Percentiles rank a stretch among this genome's conserved stretches.
Evolutionary conservation across 2,329 filamentous ascomycete species (phyloP).

Genomic region (Penicillium sp.): DNA sequence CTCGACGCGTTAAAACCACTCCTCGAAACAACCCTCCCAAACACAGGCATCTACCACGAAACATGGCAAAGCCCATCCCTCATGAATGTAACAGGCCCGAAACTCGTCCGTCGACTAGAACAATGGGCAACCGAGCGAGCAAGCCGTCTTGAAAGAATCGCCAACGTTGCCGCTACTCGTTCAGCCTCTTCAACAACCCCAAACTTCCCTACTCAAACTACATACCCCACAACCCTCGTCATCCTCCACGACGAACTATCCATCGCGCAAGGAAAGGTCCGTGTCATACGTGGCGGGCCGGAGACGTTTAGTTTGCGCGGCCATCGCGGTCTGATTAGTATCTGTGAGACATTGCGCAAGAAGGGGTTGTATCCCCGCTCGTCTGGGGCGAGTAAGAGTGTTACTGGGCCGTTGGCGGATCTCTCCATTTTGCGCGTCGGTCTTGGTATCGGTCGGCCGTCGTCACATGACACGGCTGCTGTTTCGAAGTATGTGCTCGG

Average conservation of each 20-base stretch:
- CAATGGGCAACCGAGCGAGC: constrained; percentile 30
- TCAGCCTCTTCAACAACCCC: background rate
- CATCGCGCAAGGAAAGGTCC: constrained; percentile 64
- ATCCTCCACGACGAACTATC: constrained; percentile 90
- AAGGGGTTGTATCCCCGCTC: constrained; percentile 35
- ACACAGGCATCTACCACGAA: constrained; percentile 40
- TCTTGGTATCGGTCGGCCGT: constrained; percentile 82
- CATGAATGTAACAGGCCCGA: constrained; percentile 83
- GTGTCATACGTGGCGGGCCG: constrained; percentile 58
- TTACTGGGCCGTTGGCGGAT: constrained; percentile 9
- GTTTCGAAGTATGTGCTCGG: constrained; percentile 77
- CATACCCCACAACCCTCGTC: constrained; percentile 54
- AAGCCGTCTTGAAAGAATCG: constrained; percentile 5
- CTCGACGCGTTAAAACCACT: constrained; percentile 59
- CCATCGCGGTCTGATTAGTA: constrained; percentile 73
- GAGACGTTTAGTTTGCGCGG: constrained; percentile 60
- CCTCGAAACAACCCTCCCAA: constrained; percentile 44
- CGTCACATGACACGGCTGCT: constrained; percentile 60
- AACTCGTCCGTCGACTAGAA: constrained; percentile 65
- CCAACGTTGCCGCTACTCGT: background rate
- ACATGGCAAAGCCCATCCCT: constrained; percentile 67
- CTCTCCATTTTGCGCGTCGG: constrained; percentile 61
- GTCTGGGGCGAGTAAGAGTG: constrained; percentile 21
- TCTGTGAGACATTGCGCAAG: constrained; percentile 54
- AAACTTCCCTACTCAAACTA: background rate